phyloP scores from a whole-genome alignment of 495 filamentous ascomycete species.

The Letharia lupina region DNA sequence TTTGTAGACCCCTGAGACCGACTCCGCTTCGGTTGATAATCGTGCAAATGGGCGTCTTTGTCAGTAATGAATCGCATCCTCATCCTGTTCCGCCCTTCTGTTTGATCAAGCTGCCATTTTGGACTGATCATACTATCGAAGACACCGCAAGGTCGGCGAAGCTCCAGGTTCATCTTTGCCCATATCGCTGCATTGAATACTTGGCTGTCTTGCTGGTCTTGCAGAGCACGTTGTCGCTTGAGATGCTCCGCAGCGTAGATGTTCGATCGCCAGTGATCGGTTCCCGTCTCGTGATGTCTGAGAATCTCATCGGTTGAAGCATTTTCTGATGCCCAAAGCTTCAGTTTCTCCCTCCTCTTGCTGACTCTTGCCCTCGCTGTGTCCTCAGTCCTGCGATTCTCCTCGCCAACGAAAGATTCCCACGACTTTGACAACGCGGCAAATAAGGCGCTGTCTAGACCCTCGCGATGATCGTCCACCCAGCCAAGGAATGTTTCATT shows the following conservation, averaged over 20 bases:
- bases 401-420: constrained; percentile 72
- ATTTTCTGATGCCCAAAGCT: constrained; percentile 63
- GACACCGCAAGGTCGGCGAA: constrained; percentile 68
- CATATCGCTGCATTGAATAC: constrained; percentile 64
- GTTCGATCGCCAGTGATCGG: constrained; percentile 86
- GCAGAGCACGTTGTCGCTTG: constrained; percentile 76
- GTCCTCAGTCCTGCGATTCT: constrained; percentile 69
- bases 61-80: constrained; percentile 76
- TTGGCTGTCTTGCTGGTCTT: constrained; percentile 87
- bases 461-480: constrained; percentile 75
- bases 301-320: constrained; percentile 59
- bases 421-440: constrained; percentile 68
- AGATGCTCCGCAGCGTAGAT: constrained; percentile 86
- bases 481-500: constrained; percentile 78
- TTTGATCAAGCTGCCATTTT: constrained; percentile 90
- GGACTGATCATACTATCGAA: constrained; percentile 54
- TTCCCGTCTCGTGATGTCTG: constrained; percentile 70
- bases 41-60: constrained; percentile 53
- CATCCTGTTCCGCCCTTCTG: constrained; percentile 94
- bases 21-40: constrained; percentile 81
- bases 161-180: constrained; percentile 60
- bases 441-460: constrained; percentile 74
- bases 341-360: constrained; percentile 74
- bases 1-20: constrained; percentile 39
- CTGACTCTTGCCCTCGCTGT: constrained; percentile 55